Evolutionary conservation across 805 yeast genomes (phyloP).

Genomic region (Kurtzmaniella cleridarum): DNA sequence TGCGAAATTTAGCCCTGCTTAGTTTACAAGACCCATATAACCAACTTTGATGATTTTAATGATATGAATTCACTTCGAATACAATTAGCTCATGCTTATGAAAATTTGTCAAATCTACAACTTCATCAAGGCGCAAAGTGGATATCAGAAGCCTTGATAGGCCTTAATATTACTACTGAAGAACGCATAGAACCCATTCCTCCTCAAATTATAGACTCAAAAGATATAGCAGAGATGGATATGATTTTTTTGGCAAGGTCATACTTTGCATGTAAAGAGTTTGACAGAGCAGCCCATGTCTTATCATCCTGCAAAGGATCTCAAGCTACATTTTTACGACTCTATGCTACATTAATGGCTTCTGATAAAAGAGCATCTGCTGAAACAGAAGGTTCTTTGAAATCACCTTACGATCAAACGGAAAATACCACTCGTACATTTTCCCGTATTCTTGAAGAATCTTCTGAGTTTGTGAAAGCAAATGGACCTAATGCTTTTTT

Average conservation of each 20-base stretch:
- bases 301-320: conserved; percentile 49
- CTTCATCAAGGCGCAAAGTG: conserved; percentile 73
- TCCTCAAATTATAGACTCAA: conserved; percentile 9
- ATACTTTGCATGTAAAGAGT: conserved; percentile 80
- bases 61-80: conserved; percentile 9
- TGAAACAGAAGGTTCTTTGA: conserved; percentile 56
- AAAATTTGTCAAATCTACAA: conserved; percentile 49
- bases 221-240: conserved; percentile 38
- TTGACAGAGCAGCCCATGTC: conserved; percentile 64
- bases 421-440: conserved; percentile 21
- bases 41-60: not conserved
- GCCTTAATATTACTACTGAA: conserved; percentile 29
- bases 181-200: conserved; percentile 4
- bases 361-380: conserved; percentile 76
- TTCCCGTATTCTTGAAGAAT: conserved; percentile 33
- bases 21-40: not conserved
- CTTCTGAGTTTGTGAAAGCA: conserved; percentile 25
- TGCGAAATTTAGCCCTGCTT: no score
- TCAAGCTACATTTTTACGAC: conserved; percentile 52
- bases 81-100: conserved; percentile 25
- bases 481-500: conserved; percentile 52
- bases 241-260: conserved; percentile 58
- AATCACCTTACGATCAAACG: conserved; percentile 3
- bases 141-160: conserved; percentile 75
- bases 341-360: conserved; percentile 66